phyloP scores from a whole-genome alignment of 805 yeast genomes.

The Suhomyces tanzawaensis region DNA sequence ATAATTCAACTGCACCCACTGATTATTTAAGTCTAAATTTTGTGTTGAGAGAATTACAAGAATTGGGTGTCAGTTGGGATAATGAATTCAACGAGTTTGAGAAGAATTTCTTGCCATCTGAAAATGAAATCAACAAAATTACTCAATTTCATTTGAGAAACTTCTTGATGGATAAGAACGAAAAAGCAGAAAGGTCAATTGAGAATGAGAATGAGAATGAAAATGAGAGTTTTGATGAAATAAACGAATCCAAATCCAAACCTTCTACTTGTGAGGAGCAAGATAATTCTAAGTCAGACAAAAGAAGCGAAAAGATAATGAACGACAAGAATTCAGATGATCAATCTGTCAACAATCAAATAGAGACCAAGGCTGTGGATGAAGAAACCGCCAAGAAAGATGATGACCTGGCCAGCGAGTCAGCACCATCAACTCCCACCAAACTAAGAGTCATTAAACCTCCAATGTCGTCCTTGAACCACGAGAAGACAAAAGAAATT shows the following conservation, averaged over 20 bases:
- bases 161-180: conserved; percentile 57
- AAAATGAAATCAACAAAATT: conserved; percentile 85
- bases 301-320: background rate
- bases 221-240: background rate
- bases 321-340: background rate
- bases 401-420: background rate
- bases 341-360: background rate
- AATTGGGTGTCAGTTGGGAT: conserved; percentile 85
- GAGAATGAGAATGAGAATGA: background rate
- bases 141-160: conserved; percentile 84
- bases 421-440: background rate
- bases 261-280: background rate
- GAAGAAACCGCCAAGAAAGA: background rate
- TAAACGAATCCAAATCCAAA: background rate
- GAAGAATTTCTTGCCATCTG: conserved; percentile 76
- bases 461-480: conserved; percentile 1
- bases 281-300: background rate
- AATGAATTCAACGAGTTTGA: conserved; percentile 78
- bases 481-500: conserved; percentile 11
- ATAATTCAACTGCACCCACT: conserved; percentile 54
- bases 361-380: background rate
- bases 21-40: conserved; percentile 70
- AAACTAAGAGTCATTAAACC: background rate
- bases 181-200: background rate
- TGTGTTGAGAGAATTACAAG: conserved; percentile 70